Percentiles rank a stretch among this genome's conserved stretches.
Evolutionary conservation across 2,329 filamentous ascomycete genomes (phyloP).

Genomic region (Verticillium nonalfalfae): DNA sequence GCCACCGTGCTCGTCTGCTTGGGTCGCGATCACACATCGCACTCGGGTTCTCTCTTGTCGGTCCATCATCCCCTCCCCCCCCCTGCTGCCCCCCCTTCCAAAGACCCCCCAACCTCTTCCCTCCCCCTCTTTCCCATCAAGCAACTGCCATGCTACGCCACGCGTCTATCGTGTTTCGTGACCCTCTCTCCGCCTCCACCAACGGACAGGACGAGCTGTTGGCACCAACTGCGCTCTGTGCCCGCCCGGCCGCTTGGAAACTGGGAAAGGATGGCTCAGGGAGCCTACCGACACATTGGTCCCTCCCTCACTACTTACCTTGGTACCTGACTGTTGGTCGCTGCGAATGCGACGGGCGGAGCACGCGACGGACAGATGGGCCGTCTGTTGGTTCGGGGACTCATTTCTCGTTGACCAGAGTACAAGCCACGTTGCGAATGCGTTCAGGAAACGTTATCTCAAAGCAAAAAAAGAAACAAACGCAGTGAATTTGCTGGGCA

Average conservation of each 20-base stretch:
- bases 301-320: not conserved
- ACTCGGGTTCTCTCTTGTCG: no score
- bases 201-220: not conserved
- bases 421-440: no score
- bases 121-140: not conserved
- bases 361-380: not conserved
- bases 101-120: not conserved
- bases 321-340: no score
- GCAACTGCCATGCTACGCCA: not conserved
- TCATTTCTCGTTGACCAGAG: no score
- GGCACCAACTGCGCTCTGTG: not conserved
- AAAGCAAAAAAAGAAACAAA: not conserved
- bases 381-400: not conserved
- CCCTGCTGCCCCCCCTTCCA: no score
- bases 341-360: not conserved
- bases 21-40: no score
- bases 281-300: not conserved
- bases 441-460: no score
- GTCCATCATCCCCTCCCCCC: no score
- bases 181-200: not conserved
- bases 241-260: not conserved
- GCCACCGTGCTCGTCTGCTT: no score
- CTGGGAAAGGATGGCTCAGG: not conserved
- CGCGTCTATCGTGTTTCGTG: not conserved
- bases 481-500: not conserved